Evolutionary conservation across 2,329 filamentous ascomycete species (phyloP).

Genomic region (Acephala macrosclerotiorum): DNA sequence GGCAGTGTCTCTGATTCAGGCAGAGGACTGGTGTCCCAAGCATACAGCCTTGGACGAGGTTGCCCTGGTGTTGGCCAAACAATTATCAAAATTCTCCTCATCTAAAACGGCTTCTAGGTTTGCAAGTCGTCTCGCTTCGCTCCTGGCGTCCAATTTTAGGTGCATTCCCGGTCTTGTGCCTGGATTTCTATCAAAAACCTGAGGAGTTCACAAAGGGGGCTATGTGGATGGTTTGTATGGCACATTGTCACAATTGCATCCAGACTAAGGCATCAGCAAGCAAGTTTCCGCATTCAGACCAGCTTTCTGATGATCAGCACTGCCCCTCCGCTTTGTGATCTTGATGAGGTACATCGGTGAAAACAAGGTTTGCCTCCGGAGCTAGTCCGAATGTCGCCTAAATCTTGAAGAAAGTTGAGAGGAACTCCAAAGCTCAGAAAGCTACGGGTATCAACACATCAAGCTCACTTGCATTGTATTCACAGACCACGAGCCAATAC

Average conservation of each 20-base stretch:
- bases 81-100: constrained; percentile 1
- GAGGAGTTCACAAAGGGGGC: constrained; percentile 7
- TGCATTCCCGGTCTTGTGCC: constrained; percentile 20
- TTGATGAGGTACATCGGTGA: constrained; percentile 12
- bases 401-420: constrained; percentile 15
- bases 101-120: constrained; percentile 6
- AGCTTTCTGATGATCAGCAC: constrained; percentile 1
- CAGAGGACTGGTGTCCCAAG: constrained; percentile 6
- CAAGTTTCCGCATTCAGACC: constrained; percentile 2
- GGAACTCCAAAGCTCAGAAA: constrained; percentile 3
- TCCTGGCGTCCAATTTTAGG: constrained; percentile 17
- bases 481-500: not conserved
- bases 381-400: constrained; percentile 16
- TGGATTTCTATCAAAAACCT: constrained; percentile 3
- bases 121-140: not conserved
- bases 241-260: not conserved
- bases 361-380: constrained; percentile 22
- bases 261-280: constrained; percentile 2
- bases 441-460: constrained; percentile 11
- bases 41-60: not conserved
- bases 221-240: not conserved
- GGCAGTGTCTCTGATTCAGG: constrained; percentile 10
- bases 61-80: constrained; percentile 4
- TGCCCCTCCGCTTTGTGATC: not conserved
- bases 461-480: not conserved